Conservation (phyloP, 169 alveolate species). For the Cyclospora cayetanensis region DNA sequence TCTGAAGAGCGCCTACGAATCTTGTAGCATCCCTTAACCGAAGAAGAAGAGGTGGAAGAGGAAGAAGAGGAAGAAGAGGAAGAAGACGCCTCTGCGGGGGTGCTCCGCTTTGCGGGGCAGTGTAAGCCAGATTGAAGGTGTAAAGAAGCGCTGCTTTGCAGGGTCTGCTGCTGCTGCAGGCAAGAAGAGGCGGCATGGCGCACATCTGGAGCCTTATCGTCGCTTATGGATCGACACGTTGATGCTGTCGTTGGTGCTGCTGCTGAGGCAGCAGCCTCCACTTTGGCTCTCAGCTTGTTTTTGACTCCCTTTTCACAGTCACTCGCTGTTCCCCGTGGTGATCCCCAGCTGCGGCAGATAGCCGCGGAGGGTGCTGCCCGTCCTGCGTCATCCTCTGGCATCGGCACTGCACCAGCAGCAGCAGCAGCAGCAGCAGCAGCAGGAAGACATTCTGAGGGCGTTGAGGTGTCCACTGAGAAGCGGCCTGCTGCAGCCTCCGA, state of each 20-base stretch:
- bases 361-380: not conserved
- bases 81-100: not conserved
- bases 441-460: not conserved
- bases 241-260: slow-evolving; percentile 2
- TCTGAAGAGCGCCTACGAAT: not conserved
- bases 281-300: no score
- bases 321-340: not conserved
- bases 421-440: slow-evolving; percentile 30
- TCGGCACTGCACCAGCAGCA: slow-evolving; percentile 28
- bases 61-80: not conserved
- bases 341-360: not conserved
- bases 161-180: slow-evolving; percentile 27
- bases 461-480: not conserved
- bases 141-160: slow-evolving; percentile 16
- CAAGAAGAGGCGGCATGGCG: not conserved
- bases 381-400: slow-evolving; percentile 3
- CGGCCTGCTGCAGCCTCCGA: not conserved
- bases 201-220: not conserved
- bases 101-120: slow-evolving; percentile 6
- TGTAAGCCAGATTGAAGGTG: not conserved
- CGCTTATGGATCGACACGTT: no score
- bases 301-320: no score
- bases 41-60: not conserved
- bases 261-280: not conserved
- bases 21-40: not conserved